A percentile compares a stretch with the other conserved stretches of the same genome.
These are phyloP conservation scores for Elsinoe perseae DNA, from an alignment of 2,329 filamentous ascomycete species.

Conservation along the genomic window DNA sequence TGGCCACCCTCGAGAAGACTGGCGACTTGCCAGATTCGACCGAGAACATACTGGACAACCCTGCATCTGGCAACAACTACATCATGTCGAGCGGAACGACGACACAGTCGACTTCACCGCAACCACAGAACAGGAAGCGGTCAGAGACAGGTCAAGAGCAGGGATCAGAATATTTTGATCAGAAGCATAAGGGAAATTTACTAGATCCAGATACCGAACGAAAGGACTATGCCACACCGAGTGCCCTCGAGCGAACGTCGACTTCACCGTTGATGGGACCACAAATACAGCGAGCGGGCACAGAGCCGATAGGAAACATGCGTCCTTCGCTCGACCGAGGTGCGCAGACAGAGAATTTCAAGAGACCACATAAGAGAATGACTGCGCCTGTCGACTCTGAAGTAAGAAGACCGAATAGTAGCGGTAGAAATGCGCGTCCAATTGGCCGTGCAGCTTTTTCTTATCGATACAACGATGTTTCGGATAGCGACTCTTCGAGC, in stretches of 20 bases:
- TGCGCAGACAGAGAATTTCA: background rate
- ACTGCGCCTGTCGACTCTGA: background rate
- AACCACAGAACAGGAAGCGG: background rate
- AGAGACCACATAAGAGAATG: background rate
- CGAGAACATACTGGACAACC: background rate
- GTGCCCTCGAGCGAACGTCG: background rate
- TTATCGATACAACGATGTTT: background rate
- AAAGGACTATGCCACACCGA: background rate
- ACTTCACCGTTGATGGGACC: background rate
- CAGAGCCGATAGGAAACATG: constrained; percentile 6
- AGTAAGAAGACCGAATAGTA: background rate
- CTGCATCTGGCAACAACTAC: background rate
- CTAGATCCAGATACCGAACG: constrained; percentile 1
- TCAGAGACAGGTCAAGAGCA: constrained; percentile 7
- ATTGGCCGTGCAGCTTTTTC: background rate
- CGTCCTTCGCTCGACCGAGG: background rate
- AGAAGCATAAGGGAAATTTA: background rate
- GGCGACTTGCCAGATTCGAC: background rate
- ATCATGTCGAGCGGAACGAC: background rate
- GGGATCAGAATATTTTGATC: constrained; percentile 4
- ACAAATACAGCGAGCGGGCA: background rate
- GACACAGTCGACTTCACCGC: background rate
- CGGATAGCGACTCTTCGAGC: constrained; percentile 12
- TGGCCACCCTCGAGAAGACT: background rate
- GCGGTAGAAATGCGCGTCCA: background rate